Base-by-base conservation (phyloP, 1,139 yeast genomes). In the Saccharomycopsis hybrid region DNA sequence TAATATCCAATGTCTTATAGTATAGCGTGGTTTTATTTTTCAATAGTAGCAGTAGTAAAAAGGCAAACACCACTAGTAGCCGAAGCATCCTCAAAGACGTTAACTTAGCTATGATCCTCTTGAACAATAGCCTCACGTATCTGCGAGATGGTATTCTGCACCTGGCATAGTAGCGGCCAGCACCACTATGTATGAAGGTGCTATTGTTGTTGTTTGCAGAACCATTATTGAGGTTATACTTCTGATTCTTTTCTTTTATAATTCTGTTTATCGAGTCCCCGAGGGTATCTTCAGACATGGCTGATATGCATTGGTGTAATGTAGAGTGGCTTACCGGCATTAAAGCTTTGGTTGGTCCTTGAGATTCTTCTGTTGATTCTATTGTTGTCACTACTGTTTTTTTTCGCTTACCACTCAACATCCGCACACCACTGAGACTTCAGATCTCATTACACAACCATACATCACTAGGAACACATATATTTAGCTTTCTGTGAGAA, bases 91-190 rank as follows among this genome's bases (percentile, higher is more conserved):
- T 41, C 24, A 41, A 35, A 27, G 28, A 44, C 36, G 25, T 8
- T 25, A 46, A 24, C 18, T 28, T 32, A n/a, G 13, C 18, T 5
- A 43, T 5, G 5, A 46, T 8, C 29, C 30, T 46, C 24, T 31
- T 13, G n/a, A 46, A 32, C 4, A 45, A 7, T 13, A 45, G 31
- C 36, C 39, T 37, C 24, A 38, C 28, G 27, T 45, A 45, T 9
- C 27, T 5, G 9, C 36, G 7, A 7, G 43, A n/a, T 5, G 24
- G 39, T 5, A 36, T 5, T n/a, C n/a, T n/a, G n/a, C n/a, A n/a
- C n/a, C n/a, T n/a, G n/a, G n/a, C n/a, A n/a, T n/a, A n/a, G n/a
- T n/a, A n/a, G n/a, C n/a, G n/a, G n/a, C n/a, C n/a, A n/a, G n/a
- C n/a, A 5, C 24, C n/a, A 7, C 24, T 36, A 5, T 24, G n/a